Conservation (phyloP, 805 yeast species). For the Zygoascus bituminiphila region DNA sequence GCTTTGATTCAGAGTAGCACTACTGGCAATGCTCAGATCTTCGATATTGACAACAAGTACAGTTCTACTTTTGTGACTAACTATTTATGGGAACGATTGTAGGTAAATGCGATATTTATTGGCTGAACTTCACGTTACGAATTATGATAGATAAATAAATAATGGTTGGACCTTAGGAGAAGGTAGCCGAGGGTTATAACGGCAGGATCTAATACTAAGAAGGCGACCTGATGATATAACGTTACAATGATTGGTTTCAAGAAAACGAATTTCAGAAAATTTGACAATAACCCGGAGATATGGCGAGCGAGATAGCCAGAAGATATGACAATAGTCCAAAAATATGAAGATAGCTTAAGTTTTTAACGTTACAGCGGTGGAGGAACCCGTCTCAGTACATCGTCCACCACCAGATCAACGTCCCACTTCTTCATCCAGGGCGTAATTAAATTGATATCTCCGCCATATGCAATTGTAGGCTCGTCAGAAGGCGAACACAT, state of each 20-base stretch:
- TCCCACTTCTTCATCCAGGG: slow-evolving; percentile 39
- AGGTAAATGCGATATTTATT: neutral
- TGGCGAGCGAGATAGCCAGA: no score
- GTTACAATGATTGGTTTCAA: no score
- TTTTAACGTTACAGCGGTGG: slow-evolving; percentile 37
- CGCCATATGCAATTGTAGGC: slow-evolving; percentile 47
- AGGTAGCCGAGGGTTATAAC: no score
- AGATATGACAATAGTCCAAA: neutral
- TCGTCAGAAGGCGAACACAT: slow-evolving; percentile 38
- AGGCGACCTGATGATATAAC: no score
- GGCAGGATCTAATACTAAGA: no score
- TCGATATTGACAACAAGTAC: slow-evolving; percentile 36
- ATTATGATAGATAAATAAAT: neutral
- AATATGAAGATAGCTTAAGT: neutral
- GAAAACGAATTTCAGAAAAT: no score
- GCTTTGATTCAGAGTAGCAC: slow-evolving; percentile 18
- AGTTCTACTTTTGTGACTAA: slow-evolving; percentile 66
- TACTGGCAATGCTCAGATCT: slow-evolving; percentile 16
- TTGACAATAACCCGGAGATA: no score
- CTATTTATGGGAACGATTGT: slow-evolving; percentile 58
- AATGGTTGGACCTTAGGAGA: no score
- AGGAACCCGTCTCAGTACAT: slow-evolving; percentile 41
- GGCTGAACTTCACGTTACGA: no score
- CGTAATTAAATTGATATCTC: slow-evolving; percentile 37
- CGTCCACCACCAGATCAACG: slow-evolving; percentile 42